Conservation (phyloP, 108 stramenopile species). For the Licmophora abbreviata region DNA sequence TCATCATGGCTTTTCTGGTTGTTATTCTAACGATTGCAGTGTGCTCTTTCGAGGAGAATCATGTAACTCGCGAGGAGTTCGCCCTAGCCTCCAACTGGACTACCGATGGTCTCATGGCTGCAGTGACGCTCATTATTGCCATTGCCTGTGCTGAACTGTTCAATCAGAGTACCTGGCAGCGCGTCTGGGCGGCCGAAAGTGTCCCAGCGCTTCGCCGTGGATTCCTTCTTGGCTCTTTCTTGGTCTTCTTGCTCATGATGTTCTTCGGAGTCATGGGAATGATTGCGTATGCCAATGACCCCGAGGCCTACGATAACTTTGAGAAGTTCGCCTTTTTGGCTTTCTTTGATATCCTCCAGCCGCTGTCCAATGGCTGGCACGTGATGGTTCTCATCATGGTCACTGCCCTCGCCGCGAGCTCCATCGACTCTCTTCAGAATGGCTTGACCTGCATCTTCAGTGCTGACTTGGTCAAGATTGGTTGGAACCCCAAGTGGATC, state of each 20-base stretch:
- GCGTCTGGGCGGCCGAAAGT: conserved; percentile 71
- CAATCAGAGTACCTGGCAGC: conserved; percentile 68
- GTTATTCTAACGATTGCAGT: conserved; percentile 56
- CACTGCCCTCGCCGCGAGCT: conserved; percentile 56
- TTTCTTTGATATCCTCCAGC: conserved; percentile 62
- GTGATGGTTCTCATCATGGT: conserved; percentile 52
- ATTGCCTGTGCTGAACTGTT: conserved; percentile 65
- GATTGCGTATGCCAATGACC: conserved; percentile 70
- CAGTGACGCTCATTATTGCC: conserved; percentile 59
- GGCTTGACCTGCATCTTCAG: conserved; percentile 50
- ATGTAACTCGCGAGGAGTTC: conserved; percentile 45
- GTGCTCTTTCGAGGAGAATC: conserved; percentile 36
- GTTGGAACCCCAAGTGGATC: conserved; percentile 27
- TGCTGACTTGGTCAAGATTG: conserved; percentile 40
- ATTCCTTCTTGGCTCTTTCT: conserved; percentile 38
- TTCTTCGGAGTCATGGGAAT: conserved; percentile 85
- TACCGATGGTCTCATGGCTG: conserved; percentile 48
- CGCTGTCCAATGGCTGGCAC: conserved; percentile 55
- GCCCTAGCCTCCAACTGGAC: conserved; percentile 57
- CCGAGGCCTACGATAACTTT: conserved; percentile 40
- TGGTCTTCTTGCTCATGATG: conserved; percentile 69
- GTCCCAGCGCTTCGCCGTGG: conserved; percentile 42
- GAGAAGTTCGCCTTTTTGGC: conserved; percentile 57
- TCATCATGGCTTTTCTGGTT: conserved; percentile 48
- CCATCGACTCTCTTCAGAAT: conserved; percentile 67